Base-by-base conservation (phyloP, 169 alveolate species). In the Theileria annulata region DNA sequence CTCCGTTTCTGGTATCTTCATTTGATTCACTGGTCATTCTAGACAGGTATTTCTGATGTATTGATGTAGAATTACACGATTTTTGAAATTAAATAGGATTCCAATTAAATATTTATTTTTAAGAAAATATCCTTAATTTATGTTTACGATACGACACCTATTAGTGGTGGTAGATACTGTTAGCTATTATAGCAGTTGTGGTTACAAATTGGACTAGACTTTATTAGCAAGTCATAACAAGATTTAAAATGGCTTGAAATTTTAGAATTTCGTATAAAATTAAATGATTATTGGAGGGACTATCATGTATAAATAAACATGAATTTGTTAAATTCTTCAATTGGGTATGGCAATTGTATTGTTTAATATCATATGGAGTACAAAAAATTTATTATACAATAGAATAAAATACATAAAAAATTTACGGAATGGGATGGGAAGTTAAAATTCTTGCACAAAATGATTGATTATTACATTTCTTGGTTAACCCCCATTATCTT, bases 11-110 rank as follows among this genome's bases (percentile, higher is more conserved):
- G 66, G 66, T 5, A 56, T 13, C 66, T 56, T 56, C 66, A 25
- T 56, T n/a, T 21, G 66, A 56, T 10, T 56, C 66, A 56, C 66
- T 56, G 35, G 66, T 19, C 66, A 56, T 56, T 56, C 66, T 56
- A 56, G 66, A 19, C 66, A 56, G 66, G 66, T 56, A 8, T 10
- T 10, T 42, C 51, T 42, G 51, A 12, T 12, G 51, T 10, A 42
- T 42, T 42, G 51, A 42, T 17, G 19, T 3, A 42, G 51, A 42
- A 42, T 42, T 42, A 42, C 51, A 42, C 51, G 51, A 42, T 42
- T 42, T 42, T 2, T 17, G 51, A 42, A 42, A 42, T 42, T 42
- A 8, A 42, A 42, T 10, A 42, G 13, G 51, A 42, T 42, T 42
- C 51, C 51, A 42, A 42, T 42, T 42, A 8, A 42, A 42, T 3